phyloP scores from a whole-genome alignment of 331 rosid genomes.

The Cydonia oblonga region DNA sequence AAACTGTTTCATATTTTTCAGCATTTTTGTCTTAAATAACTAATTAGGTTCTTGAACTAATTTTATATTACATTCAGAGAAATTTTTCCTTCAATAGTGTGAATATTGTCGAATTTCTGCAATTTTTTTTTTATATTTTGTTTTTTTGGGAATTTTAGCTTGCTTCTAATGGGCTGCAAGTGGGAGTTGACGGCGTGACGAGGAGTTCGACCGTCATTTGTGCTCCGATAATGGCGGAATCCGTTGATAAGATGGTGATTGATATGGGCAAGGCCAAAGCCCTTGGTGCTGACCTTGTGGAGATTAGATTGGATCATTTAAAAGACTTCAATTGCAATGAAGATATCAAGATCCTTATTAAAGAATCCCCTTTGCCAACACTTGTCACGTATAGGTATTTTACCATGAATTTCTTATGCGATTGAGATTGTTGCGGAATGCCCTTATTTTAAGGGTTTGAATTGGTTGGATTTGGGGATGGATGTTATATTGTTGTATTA shows the following conservation, averaged over 20 bases:
- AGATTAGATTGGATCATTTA: slow-evolving; percentile 67
- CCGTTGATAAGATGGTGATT: slow-evolving; percentile 39
- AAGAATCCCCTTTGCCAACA: slow-evolving; percentile 41
- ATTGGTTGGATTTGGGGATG: not conserved
- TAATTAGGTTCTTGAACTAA: not conserved
- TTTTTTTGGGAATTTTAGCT: slow-evolving; percentile 22
- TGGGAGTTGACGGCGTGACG: slow-evolving; percentile 17
- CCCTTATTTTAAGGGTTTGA: not conserved
- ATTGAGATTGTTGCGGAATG: not conserved
- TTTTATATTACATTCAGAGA: not conserved
- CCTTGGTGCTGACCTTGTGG: slow-evolving; percentile 70
- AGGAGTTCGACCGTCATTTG: slow-evolving; percentile 56
- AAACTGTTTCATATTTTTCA: not conserved
- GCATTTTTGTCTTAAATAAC: not conserved
- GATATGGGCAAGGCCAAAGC: slow-evolving; percentile 39
- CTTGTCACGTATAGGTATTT: slow-evolving; percentile 70
- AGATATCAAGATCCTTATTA: slow-evolving; percentile 42
- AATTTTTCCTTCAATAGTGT: not conserved
- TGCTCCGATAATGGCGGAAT: slow-evolving; percentile 56
- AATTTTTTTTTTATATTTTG: not conserved
- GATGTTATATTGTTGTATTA: too few species aligned
- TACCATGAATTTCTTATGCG: not conserved
- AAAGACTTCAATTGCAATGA: slow-evolving; percentile 34
- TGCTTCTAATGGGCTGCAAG: slow-evolving; percentile 7
- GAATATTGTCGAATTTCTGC: not conserved